Evolutionary conservation across 1,284 basidiomycete species (phyloP), one percentile per base, ranked within the genome.

Genomic region (Ustilago trichophora): DNA sequence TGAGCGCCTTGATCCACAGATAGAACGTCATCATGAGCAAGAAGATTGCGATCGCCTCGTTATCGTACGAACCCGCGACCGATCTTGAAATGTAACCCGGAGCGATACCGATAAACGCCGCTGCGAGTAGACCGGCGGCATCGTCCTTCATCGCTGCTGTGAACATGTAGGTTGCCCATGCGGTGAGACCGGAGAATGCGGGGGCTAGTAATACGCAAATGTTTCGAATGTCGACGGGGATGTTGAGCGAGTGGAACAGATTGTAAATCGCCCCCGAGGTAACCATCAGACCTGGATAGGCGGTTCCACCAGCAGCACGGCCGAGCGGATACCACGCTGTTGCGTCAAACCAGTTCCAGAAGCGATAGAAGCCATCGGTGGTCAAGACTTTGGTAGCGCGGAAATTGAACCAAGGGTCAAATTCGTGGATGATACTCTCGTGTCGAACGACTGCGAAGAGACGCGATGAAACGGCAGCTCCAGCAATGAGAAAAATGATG

Each of bases 21-120:
- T 88, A 98, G 84, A 99, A 98, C 8, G 94, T 98, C 83, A 93
- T 92, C 94, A 98, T 98, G 81, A 99, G 91, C 66, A 98, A 87
- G 86, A 99, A 99, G 83, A 99, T 98, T 72, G 96, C 96, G 76
- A 99, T 99, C 35, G 96, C 96, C 85, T 99, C 96, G 81, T 99
- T 99, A 85, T 98, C 96, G 84, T 99, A 98, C 13, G 95, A 98
- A 36, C 96, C 96, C 4, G 96, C 96, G 48, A 99, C 96, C 0
- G 93, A 97, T 80, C 96, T 91, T 6, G 95, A 98, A 81, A 98
- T 99, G 84, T 99, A 99, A 13, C 86, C 85, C 0, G 96, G 96
- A 2, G 91, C 92, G 66, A 99, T 98, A 57, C 93, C 95, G 80
- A 99, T 98, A 84, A 99, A 98, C 3, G 92, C 91, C n/a, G 96